Percentiles rank a stretch among this genome's conserved stretches.
Conservation (phyloP, 1,284 basidiomycete genomes). For the Cryptococcus sp. region DNA sequence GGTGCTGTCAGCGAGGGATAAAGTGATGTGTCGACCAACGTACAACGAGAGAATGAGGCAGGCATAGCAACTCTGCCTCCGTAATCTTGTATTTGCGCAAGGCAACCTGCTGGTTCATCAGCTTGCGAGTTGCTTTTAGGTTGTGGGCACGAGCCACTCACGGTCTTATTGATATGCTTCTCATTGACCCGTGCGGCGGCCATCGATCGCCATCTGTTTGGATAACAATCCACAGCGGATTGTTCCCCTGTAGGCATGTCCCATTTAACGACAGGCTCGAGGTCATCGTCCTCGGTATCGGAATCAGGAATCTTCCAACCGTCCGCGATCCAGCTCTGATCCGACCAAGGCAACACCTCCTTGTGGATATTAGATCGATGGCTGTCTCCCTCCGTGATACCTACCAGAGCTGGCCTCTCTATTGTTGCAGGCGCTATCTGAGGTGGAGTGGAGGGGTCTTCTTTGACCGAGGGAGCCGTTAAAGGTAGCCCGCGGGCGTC, state of each 20-base stretch:
- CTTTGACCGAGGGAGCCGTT: background rate
- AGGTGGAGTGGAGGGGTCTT: background rate
- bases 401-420: background rate
- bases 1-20: background rate
- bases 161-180: conserved; percentile 25
- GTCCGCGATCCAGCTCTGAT: background rate
- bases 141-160: conserved; percentile 11
- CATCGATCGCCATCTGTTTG: conserved; percentile 17
- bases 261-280: conserved; percentile 10
- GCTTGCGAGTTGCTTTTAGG: background rate
- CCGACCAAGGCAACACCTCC: no score
- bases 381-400: no score
- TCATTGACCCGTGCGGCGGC: conserved; percentile 9
- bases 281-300: conserved; percentile 15
- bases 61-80: conserved; percentile 29
- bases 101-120: conserved; percentile 24
- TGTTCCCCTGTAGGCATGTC: background rate
- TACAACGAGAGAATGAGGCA: conserved; percentile 29
- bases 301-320: conserved; percentile 22
- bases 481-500: conserved; percentile 19
- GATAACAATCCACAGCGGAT: conserved; percentile 23
- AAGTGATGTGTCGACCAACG: conserved; percentile 7
- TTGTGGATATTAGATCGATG: background rate
- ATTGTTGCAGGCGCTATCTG: background rate
- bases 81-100: conserved; percentile 26